Evolutionary conservation across 1,284 basidiomycete genomes (phyloP).

Genomic region (Schizophyllum amplum): DNA sequence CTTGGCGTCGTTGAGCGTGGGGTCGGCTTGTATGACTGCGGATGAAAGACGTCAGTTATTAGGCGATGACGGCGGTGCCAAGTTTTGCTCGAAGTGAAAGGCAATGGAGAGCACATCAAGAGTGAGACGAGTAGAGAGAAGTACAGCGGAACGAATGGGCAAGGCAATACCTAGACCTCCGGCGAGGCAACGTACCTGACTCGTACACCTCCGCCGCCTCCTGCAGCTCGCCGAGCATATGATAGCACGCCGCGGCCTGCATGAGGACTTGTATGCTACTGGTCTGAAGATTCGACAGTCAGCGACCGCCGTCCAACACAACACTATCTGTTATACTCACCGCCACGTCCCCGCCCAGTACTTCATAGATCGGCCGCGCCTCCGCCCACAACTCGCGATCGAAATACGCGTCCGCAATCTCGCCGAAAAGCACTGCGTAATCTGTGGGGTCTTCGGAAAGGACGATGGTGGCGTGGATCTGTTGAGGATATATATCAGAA

Average conservation of each 20-base stretch:
- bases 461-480: slow-evolving; percentile 72
- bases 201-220: slow-evolving; percentile 80
- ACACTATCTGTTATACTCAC: too few species aligned
- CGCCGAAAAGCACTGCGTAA: slow-evolving; percentile 71
- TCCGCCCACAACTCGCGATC: slow-evolving; percentile 66
- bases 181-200: slow-evolving; percentile 50
- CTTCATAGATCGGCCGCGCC: slow-evolving; percentile 73
- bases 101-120: slow-evolving; percentile 1
- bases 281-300: slow-evolving; percentile 36
- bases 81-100: too few species aligned
- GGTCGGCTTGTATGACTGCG: slow-evolving; percentile 74
- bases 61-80: too few species aligned
- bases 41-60: too few species aligned
- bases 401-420: slow-evolving; percentile 82
- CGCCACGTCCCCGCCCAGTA: slow-evolving; percentile 63
- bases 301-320: not conserved
- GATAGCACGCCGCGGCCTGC: slow-evolving; percentile 68
- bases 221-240: slow-evolving; percentile 62
- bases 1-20: slow-evolving; percentile 72
- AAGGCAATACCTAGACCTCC: too few species aligned
- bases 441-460: slow-evolving; percentile 65
- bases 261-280: slow-evolving; percentile 61
- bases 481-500: slow-evolving; percentile 21
- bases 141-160: too few species aligned
- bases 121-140: not conserved